These are phyloP conservation scores for Pythium phragmitis DNA, from an alignment of 352 stramenopile species.

Conservation along the genomic window DNA sequence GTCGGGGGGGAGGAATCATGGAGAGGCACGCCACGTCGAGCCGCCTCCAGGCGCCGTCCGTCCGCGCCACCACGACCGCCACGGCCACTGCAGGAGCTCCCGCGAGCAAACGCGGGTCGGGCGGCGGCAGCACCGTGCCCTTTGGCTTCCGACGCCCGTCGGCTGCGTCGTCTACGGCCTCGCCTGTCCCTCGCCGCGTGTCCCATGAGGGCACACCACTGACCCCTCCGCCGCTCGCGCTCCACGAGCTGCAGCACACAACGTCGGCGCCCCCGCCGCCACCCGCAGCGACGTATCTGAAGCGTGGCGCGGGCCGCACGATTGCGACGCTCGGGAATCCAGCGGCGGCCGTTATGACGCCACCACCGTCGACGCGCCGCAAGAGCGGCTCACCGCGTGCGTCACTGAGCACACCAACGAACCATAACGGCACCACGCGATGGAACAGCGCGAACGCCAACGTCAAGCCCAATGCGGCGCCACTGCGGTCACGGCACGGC, in stretches of 20 bases:
- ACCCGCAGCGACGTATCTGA: constrained; percentile 12
- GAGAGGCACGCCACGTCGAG: constrained; percentile 9
- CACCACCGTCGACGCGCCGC: constrained; percentile 3
- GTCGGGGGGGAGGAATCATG: not conserved
- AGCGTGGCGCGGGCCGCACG: constrained; percentile 22
- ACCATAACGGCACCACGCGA: too few species aligned
- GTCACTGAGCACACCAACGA: not conserved
- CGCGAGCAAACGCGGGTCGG: constrained; percentile 12
- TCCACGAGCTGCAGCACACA: constrained; percentile 20
- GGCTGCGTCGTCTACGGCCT: not conserved
- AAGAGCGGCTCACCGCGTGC: constrained; percentile 12
- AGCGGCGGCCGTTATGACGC: not conserved
- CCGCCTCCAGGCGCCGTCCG: constrained; percentile 17
- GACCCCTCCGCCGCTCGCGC: constrained; percentile 15
- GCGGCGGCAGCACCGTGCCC: not conserved
- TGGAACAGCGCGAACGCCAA: not conserved
- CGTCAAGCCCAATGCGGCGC: not conserved
- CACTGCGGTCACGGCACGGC: constrained; percentile 5
- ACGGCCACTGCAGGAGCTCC: not conserved
- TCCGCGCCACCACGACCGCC: not conserved
- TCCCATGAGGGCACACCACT: not conserved
- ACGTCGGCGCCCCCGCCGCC: not conserved
- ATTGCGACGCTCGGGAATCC: constrained; percentile 24
- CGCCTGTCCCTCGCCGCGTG: not conserved
- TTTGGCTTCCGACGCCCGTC: constrained; percentile 8